Percentiles rank a stretch among this genome's conserved stretches.
These are phyloP conservation scores for Candida xyloterini DNA, from an alignment of 805 yeast species.

Conservation along the genomic window DNA sequence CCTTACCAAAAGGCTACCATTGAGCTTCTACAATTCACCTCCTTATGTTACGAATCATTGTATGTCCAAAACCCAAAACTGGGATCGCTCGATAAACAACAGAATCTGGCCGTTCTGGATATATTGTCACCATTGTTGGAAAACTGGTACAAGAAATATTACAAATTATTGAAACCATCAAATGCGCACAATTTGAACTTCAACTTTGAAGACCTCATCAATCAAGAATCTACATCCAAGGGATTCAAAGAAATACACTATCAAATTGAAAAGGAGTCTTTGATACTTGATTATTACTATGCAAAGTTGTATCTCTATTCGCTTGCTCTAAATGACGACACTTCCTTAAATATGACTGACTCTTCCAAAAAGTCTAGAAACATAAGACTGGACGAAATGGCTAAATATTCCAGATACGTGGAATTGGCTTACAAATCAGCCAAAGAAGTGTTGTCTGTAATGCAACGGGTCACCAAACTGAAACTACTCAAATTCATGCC, in stretches of 20 bases:
- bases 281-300: conserved; percentile 81
- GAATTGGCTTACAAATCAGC: conserved; percentile 84
- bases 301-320: conserved; percentile 83
- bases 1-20: conserved; percentile 69
- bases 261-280: conserved; percentile 61
- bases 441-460: conserved; percentile 68
- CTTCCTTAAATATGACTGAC: conserved; percentile 33
- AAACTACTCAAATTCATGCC: conserved; percentile 76
- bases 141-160: conserved; percentile 71
- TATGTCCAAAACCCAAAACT: conserved; percentile 63
- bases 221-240: conserved; percentile 35
- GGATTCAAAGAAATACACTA: conserved; percentile 37
- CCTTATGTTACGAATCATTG: conserved; percentile 79
- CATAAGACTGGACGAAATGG: conserved; percentile 64
- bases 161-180: conserved; percentile 49
- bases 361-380: conserved; percentile 29
- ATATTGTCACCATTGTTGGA: conserved; percentile 74
- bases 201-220: conserved; percentile 5
- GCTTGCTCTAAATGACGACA: conserved; percentile 61
- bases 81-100: conserved; percentile 52
- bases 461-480: conserved; percentile 64
- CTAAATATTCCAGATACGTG: conserved; percentile 71
- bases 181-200: conserved; percentile 35
- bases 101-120: conserved; percentile 66
- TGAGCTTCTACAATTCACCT: conserved; percentile 73